A percentile compares a stretch with the other conserved stretches of the same genome.
Conservation (phyloP, 176 grass and related monocot genomes). For the Rhynchospora pubera region DNA sequence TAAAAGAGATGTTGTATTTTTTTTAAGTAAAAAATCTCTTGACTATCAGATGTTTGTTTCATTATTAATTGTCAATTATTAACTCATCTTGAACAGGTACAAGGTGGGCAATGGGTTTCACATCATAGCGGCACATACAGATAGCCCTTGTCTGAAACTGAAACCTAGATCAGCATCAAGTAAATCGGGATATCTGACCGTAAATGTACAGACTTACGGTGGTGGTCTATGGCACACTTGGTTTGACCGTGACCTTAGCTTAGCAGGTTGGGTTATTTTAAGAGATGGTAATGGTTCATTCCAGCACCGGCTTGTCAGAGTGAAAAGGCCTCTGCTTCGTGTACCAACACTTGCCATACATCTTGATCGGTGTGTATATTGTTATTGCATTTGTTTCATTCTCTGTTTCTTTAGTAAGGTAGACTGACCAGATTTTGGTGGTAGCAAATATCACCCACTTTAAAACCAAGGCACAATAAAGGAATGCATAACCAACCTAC, state of each 20-base stretch:
- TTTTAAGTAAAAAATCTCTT: too few relatives aligned
- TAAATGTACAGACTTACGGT: slow-evolving; percentile 91
- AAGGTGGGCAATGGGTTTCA: slow-evolving; percentile 70
- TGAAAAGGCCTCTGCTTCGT: slow-evolving; percentile 70
- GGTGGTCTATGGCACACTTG: slow-evolving; percentile 85
- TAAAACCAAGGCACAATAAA: not conserved
- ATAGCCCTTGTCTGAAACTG: slow-evolving; percentile 92
- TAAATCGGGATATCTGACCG: slow-evolving; percentile 71
- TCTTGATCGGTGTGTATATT: slow-evolving; percentile 69
- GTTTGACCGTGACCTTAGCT: slow-evolving; percentile 90
- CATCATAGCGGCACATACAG: slow-evolving; percentile 85
- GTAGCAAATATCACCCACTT: not conserved
- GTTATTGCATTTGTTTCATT: slow-evolving; percentile 31
- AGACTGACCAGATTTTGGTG: not conserved
- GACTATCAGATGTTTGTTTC: too few relatives aligned
- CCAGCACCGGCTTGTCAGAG: slow-evolving; percentile 72
- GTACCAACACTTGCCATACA: slow-evolving; percentile 95
- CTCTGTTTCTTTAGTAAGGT: not conserved
- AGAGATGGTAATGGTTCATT: slow-evolving; percentile 68
- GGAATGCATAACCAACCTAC: not conserved
- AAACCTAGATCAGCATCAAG: slow-evolving; percentile 74
- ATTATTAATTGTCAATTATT: too few relatives aligned
- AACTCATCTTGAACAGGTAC: slow-evolving; percentile 52
- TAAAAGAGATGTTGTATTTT: too few relatives aligned
- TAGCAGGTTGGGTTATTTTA: slow-evolving; percentile 83